Conservation (phyloP, 2,329 filamentous ascomycete genomes). For the Ceratocystis cubensis region DNA sequence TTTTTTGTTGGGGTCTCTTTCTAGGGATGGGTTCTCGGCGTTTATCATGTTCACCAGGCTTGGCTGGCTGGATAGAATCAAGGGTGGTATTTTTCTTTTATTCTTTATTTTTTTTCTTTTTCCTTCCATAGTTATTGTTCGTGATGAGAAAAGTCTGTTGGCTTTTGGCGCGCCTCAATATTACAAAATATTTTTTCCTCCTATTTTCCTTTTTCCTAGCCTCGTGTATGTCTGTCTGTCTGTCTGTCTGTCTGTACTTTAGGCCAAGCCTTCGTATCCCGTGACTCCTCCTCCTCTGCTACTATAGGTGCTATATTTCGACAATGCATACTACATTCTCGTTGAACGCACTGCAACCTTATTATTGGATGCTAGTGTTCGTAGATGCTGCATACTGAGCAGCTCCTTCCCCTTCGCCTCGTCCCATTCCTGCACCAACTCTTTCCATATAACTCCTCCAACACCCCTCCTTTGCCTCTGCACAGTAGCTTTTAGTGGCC, state of each 20-base stretch:
- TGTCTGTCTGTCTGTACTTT: not conserved
- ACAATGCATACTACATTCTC: not conserved
- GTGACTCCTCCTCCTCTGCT: not conserved
- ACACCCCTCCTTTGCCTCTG: not conserved
- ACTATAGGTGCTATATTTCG: not conserved
- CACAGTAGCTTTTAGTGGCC: not conserved
- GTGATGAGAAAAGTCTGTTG: slow-evolving; percentile 1
- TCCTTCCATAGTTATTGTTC: not conserved
- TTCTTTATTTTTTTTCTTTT: no score
- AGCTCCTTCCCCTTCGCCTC: not conserved
- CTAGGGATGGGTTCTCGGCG: not conserved
- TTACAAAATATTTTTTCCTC: not conserved
- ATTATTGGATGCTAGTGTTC: not conserved
- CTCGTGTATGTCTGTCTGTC: not conserved
- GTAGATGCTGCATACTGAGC: not conserved
- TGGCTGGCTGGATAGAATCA: slow-evolving; percentile 5
- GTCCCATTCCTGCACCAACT: not conserved
- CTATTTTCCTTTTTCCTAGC: not conserved
- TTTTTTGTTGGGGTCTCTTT: slow-evolving; percentile 25
- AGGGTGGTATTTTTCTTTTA: not conserved
- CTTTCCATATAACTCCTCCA: not conserved
- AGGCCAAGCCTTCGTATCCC: not conserved
- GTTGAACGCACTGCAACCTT: not conserved
- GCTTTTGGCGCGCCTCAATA: not conserved
- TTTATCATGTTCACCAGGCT: slow-evolving; percentile 14